Base-by-base conservation (phyloP, 805 yeast species). In the Candida xiaguanensis region DNA sequence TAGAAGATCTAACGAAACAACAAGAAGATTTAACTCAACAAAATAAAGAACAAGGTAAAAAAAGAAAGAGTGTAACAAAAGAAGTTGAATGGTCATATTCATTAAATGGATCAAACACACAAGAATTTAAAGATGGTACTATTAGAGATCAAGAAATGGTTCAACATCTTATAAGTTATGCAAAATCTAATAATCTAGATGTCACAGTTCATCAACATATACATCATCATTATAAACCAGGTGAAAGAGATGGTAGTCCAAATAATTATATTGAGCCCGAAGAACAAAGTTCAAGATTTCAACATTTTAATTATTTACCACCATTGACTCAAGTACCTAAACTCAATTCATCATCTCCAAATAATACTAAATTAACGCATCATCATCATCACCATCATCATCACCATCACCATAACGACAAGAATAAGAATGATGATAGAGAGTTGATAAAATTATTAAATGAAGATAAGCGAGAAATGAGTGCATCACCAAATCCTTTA, bases 161-260 rank as follows among this genome's bases (percentile, higher is more conserved):
- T 0, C 77, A 76, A 39, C 65, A 70, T 44, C 58, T 85, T 8
- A 69, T 85, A 6, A 74, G 75, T 25, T 71, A 80, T 38, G 90
- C 90, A 0, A 78, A 74, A 44, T 61, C 63, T 35, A 71, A 76
- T 48, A 71, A 75, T 14, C 62, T 84, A 31, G 71, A 75, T 32
- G 70, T 88, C 11, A 80, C 88, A 3, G 75, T 88, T 15, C 95
- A 88, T 60, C 95, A 88, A 56, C 95, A 86, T 58, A 80, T 84
- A 33, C 91, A 85, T 58, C 86, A 86, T 55, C 89, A 85, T 59
- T 82, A 83, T 58, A 26, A 35, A 35, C 33, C 22, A 22, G 33
- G 34, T 6, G 36, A 31, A n/a, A 38, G 36, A 14, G 22, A 19
- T 27, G 32, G 28, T 3, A 33, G 36, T n/a, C 25, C 43, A 6